These are phyloP conservation scores for Chytriomyces sp. DNA, from an alignment of 192 early-diverging fungal genomes.

Conservation along the genomic window DNA sequence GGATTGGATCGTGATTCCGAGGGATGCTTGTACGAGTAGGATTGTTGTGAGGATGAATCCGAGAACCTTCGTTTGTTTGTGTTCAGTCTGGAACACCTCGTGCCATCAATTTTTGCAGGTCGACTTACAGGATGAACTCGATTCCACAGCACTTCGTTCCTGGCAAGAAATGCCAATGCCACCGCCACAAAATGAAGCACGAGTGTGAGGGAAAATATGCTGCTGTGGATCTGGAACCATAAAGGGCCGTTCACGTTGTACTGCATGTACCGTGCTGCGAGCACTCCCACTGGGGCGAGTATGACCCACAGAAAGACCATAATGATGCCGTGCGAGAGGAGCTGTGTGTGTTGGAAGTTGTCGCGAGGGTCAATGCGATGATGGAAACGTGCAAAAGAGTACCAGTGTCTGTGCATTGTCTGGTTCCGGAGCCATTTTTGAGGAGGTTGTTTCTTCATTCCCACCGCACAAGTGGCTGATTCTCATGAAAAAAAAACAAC, in stretches of 20 bases:
- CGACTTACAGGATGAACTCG: not conserved
- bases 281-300: not conserved
- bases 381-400: too few relatives aligned
- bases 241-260: not conserved
- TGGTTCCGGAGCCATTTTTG: too few relatives aligned
- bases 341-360: too few relatives aligned
- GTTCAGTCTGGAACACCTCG: not conserved
- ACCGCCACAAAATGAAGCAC: not conserved
- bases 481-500: too few relatives aligned
- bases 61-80: not conserved
- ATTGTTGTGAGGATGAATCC: not conserved
- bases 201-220: not conserved
- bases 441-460: too few relatives aligned
- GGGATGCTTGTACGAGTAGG: not conserved
- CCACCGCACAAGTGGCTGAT: too few relatives aligned
- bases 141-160: not conserved
- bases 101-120: not conserved
- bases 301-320: not conserved
- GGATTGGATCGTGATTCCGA: not conserved
- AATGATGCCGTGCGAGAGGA: not conserved
- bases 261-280: not conserved
- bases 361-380: too few relatives aligned
- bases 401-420: too few relatives aligned
- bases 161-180: not conserved
- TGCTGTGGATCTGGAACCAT: not conserved